Percentiles rank a stretch among this genome's conserved stretches.
Conservation (phyloP, 1,284 basidiomycete species). For the Clitocybe nebularis region DNA sequence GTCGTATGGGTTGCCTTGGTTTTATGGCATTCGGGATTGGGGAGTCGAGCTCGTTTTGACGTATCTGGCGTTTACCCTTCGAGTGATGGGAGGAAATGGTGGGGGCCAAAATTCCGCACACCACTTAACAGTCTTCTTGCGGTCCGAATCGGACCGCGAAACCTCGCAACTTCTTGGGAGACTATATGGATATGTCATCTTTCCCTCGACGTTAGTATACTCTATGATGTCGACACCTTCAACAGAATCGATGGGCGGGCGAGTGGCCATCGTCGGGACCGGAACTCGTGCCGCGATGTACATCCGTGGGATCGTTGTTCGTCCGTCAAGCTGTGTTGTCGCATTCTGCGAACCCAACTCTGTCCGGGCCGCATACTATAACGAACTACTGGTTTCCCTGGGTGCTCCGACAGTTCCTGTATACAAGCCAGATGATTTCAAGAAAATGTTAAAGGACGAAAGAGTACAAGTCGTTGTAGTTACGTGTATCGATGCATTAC, state of each 20-base stretch:
- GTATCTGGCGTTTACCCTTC: too few relatives aligned
- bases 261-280: constrained; percentile 38
- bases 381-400: constrained; percentile 37
- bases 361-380: constrained; percentile 46
- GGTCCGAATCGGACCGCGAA: too few relatives aligned
- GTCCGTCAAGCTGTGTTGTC: constrained; percentile 35
- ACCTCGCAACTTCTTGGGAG: too few relatives aligned
- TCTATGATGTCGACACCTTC: not conserved
- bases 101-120: too few relatives aligned
- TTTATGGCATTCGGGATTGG: too few relatives aligned
- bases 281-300: constrained; percentile 41
- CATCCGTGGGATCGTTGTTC: constrained; percentile 37
- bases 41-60: too few relatives aligned
- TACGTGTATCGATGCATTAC: constrained; percentile 48
- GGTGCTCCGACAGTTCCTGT: constrained; percentile 34
- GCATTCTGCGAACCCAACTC: constrained; percentile 50
- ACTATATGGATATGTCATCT: too few relatives aligned
- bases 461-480: constrained; percentile 46
- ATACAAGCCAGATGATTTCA: constrained; percentile 41
- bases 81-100: too few relatives aligned
- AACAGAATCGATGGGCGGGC: constrained; percentile 24
- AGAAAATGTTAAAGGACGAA: constrained; percentile 44
- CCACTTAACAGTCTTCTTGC: too few relatives aligned
- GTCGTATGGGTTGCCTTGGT: too few relatives aligned
- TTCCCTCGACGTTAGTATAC: too few relatives aligned